A percentile compares a stretch with the other conserved stretches of the same genome.
Evolutionary conservation across 202 grass and related monocot species (phyloP).

Genomic region (Carex arenaria): DNA sequence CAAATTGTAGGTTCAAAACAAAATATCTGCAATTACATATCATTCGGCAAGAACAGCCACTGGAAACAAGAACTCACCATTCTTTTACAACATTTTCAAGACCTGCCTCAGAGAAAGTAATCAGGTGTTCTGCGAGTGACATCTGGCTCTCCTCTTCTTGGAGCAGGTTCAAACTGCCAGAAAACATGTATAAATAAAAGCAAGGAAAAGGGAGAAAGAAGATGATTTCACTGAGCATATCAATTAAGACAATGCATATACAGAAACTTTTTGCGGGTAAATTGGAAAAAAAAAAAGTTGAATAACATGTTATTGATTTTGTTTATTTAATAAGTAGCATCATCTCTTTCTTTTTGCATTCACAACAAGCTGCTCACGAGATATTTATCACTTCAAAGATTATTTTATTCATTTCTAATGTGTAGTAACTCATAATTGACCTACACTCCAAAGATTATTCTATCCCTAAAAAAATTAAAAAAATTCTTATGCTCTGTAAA

Average conservation of each 20-base stretch:
- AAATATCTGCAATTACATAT: constrained; percentile 60
- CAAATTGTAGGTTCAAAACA: constrained; percentile 19
- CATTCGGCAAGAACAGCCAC: constrained; percentile 47
- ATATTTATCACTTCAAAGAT: neutral
- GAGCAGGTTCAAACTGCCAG: constrained; percentile 91
- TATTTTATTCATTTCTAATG: neutral
- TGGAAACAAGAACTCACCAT: constrained; percentile 31
- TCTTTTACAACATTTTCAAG: constrained; percentile 10
- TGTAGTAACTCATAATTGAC: neutral
- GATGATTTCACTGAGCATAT: neutral
- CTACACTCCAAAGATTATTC: neutral
- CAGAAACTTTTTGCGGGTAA: neutral
- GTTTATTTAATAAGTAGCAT: neutral
- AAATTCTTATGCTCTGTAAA: neutral
- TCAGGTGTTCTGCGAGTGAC: constrained; percentile 98
- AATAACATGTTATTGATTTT: neutral
- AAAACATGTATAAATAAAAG: neutral
- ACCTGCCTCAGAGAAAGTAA: constrained; percentile 76
- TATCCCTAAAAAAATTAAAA: neutral
- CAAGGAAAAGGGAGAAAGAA: neutral
- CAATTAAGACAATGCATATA: neutral
- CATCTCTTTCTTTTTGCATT: neutral
- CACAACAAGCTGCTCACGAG: neutral
- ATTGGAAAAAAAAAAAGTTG: neutral
- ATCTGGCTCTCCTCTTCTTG: constrained; percentile 96